Conservation (phyloP, 345 rosid genomes). For the Trapa incisa region DNA sequence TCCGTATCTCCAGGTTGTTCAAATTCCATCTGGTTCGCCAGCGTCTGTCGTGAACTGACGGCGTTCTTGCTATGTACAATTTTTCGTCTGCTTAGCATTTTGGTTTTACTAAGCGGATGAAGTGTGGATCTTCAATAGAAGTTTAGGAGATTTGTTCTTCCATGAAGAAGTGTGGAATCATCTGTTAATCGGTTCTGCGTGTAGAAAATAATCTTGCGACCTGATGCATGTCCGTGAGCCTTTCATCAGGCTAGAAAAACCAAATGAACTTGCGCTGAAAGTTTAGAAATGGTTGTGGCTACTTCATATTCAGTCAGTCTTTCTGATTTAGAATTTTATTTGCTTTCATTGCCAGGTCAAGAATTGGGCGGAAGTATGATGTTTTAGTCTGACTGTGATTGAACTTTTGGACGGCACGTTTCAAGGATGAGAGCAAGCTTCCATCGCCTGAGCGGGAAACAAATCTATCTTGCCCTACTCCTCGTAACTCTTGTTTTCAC, state of each 20-base stretch:
- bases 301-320: neutral
- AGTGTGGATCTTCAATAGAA: neutral
- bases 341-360: neutral
- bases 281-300: neutral
- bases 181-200: no score
- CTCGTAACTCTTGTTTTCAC: constrained; percentile 12
- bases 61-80: neutral
- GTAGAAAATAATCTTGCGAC: no score
- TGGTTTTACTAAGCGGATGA: neutral
- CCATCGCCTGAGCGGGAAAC: constrained; percentile 14
- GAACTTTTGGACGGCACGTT: neutral
- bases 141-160: no score
- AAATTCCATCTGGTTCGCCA: neutral
- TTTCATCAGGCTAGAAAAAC: neutral
- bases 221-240: neutral
- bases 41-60: neutral
- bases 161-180: neutral
- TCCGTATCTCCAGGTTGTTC: no score
- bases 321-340: neutral
- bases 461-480: constrained; percentile 7
- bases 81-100: neutral
- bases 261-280: neutral
- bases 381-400: neutral
- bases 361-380: constrained; percentile 1
- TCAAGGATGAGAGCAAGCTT: constrained; percentile 17